Conservation (phyloP, 352 stramenopile species). For the Pythium brachiatum region DNA sequence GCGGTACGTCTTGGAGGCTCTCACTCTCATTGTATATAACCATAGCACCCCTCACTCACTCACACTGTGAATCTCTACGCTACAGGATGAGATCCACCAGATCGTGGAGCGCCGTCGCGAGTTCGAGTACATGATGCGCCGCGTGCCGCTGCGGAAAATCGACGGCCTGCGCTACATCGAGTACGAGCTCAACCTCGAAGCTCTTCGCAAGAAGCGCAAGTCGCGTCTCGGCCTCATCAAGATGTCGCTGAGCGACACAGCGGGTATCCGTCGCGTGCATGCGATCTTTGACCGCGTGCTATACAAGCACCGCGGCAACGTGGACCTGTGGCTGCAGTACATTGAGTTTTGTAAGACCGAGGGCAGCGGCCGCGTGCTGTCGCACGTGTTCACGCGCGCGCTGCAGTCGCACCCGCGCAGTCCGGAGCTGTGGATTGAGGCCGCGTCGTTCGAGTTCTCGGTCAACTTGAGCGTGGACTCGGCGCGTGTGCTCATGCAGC, state of each 20-base stretch:
- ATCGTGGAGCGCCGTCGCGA: constrained; percentile 88
- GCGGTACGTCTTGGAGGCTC: constrained; percentile 19
- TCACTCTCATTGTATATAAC: no score
- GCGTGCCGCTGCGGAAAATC: constrained; percentile 86
- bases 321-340: constrained; percentile 92
- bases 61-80: background rate
- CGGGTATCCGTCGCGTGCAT: constrained; percentile 70
- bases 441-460: constrained; percentile 88
- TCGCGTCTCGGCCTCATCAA: constrained; percentile 61
- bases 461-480: constrained; percentile 84
- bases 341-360: constrained; percentile 84
- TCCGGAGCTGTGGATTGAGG: constrained; percentile 88
- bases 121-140: constrained; percentile 92
- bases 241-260: constrained; percentile 67
- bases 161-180: constrained; percentile 93
- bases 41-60: no score
- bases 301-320: constrained; percentile 84
- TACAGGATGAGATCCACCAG: constrained; percentile 82
- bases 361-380: constrained; percentile 65
- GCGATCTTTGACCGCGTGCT: constrained; percentile 86
- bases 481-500: constrained; percentile 89
- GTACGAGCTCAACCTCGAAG: constrained; percentile 92
- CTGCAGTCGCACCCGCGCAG: constrained; percentile 86
- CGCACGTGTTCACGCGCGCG: constrained; percentile 79
- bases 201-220: constrained; percentile 83